Percentiles rank a stretch among this genome's conserved stretches.
phyloP scores from a whole-genome alignment of 139 green algal genomes.

The Zygnema circumcarinatum region DNA sequence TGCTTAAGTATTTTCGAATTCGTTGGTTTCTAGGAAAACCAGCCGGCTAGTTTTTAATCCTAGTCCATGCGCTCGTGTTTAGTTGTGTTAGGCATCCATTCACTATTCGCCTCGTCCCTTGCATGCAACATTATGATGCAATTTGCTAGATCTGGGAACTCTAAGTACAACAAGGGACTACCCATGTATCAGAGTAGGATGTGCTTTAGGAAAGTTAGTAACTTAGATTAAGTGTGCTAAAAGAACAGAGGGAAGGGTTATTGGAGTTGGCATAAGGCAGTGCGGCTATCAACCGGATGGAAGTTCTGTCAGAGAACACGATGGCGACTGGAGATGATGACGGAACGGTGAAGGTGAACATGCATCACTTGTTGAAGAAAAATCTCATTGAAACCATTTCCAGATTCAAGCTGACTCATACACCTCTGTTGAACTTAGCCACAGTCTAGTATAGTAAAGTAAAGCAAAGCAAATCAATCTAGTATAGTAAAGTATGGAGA shows the following conservation, averaged over 20 bases:
- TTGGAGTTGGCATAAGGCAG: neutral
- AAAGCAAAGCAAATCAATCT: neutral
- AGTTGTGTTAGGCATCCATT: neutral
- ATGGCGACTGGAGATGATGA: slow-evolving; percentile 80
- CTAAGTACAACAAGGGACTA: too few relatives aligned
- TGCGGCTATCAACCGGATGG: slow-evolving; percentile 60
- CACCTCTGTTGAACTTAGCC: neutral
- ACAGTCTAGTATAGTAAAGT: neutral
- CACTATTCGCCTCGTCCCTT: neutral
- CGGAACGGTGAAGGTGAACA: slow-evolving; percentile 68
- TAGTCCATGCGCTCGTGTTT: neutral
- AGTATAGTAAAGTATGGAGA: neutral
- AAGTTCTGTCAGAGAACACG: slow-evolving; percentile 41
- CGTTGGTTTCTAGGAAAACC: too few relatives aligned
- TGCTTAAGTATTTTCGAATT: too few relatives aligned
- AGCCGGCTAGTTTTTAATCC: too few relatives aligned
- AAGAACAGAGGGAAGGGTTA: too few relatives aligned
- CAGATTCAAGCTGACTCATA: neutral
- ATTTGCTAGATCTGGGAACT: too few relatives aligned
- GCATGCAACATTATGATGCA: neutral
- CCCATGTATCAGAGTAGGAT: too few relatives aligned
- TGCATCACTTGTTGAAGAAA: neutral
- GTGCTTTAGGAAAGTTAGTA: neutral
- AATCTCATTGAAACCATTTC: neutral
- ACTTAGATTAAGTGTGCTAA: too few relatives aligned